Conservation (phyloP, 768 basidiomycete genomes). For the Tricholomella constricta region DNA sequence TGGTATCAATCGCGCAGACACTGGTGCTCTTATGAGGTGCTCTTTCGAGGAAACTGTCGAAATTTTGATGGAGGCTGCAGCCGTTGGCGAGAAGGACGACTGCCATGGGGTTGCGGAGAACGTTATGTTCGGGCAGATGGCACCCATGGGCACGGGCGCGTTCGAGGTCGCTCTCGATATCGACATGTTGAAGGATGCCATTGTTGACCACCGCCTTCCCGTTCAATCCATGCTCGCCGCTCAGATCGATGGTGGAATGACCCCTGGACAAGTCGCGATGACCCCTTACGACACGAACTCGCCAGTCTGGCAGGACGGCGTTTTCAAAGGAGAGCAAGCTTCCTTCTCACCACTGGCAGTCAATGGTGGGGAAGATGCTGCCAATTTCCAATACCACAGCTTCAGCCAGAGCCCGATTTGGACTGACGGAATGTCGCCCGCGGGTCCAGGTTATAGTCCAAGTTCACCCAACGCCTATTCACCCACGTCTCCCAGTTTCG, state of each 20-base stretch:
- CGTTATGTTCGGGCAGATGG: slow-evolving; percentile 98
- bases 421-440: slow-evolving; percentile 88
- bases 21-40: slow-evolving; percentile 97
- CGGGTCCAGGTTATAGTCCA: slow-evolving; percentile 85
- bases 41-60: slow-evolving; percentile 99
- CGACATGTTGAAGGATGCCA: slow-evolving; percentile 97
- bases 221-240: slow-evolving; percentile 79
- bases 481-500: slow-evolving; percentile 84
- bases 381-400: slow-evolving; percentile 69
- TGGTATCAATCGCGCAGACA: slow-evolving; percentile 98
- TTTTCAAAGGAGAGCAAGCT: slow-evolving; percentile 82
- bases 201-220: slow-evolving; percentile 92
- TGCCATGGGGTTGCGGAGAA: slow-evolving; percentile 99
- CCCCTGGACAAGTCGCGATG: slow-evolving; percentile 89
- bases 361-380: slow-evolving; percentile 81
- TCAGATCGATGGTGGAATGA: slow-evolving; percentile 86
- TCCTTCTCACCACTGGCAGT: slow-evolving; percentile 95
- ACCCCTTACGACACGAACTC: slow-evolving; percentile 96
- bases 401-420: slow-evolving; percentile 88
- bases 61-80: slow-evolving; percentile 98
- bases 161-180: slow-evolving; percentile 97
- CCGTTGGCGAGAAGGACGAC: slow-evolving; percentile 97
- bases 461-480: slow-evolving; percentile 90
- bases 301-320: slow-evolving; percentile 76
- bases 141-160: slow-evolving; percentile 98